These are phyloP conservation scores for Colletotrichum sp. DNA, from an alignment of 2,329 filamentous ascomycete species.

Conservation along the genomic window DNA sequence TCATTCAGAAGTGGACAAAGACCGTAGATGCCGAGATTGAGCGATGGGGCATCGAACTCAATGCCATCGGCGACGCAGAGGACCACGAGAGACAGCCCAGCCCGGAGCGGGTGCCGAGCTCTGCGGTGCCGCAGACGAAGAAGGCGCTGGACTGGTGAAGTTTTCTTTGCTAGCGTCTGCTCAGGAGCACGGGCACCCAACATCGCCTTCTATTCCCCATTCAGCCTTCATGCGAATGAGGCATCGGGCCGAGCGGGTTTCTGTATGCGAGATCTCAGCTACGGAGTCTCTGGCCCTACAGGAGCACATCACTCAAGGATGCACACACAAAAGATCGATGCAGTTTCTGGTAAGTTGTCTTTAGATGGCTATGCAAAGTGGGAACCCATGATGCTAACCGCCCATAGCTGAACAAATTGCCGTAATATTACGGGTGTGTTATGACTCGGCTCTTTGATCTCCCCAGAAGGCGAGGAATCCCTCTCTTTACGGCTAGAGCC, in stretches of 20 bases:
- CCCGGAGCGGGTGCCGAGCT: conserved; percentile 29
- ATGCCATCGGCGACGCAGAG: conserved; percentile 32
- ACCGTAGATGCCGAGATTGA: conserved; percentile 34
- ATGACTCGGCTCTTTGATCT: not conserved
- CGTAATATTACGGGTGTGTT: not conserved
- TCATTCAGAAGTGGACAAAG: conserved; percentile 66
- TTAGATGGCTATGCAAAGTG: not conserved
- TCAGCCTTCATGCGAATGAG: not conserved
- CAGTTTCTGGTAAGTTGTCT: conserved; percentile 7
- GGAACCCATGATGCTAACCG: not conserved
- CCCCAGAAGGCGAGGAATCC: not conserved
- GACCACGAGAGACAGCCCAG: conserved; percentile 32
- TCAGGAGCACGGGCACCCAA: not conserved
- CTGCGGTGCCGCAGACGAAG: conserved; percentile 28
- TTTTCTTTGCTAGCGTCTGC: not conserved
- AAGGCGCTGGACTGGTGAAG: conserved; percentile 44
- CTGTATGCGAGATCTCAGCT: not conserved
- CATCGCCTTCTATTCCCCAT: not conserved
- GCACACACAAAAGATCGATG: not conserved
- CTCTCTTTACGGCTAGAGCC: not conserved
- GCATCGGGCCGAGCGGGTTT: not conserved
- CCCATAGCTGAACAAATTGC: conserved; percentile 8
- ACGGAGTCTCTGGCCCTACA: not conserved
- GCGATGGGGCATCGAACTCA: conserved; percentile 38
- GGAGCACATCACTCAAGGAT: not conserved